Conservation (phyloP, 495 filamentous ascomycete species). For the Aspergillus avenaceus region DNA sequence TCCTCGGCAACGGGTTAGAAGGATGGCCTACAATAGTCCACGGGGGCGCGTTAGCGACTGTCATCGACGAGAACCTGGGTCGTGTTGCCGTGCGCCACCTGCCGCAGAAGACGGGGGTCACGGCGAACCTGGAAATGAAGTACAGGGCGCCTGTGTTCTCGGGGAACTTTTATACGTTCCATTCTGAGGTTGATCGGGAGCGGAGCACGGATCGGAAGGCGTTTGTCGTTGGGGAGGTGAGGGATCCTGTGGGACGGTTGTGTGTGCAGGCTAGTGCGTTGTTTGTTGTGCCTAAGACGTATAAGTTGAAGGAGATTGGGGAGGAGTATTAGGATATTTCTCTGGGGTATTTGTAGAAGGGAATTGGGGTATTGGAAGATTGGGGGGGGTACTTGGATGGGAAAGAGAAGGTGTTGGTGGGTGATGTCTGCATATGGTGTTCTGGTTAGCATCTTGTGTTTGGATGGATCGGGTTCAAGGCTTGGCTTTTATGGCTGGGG, state of each 20-base stretch:
- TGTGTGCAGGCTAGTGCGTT: slow-evolving; percentile 56
- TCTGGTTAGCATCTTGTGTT: too few relatives aligned
- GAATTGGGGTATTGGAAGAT: too few relatives aligned
- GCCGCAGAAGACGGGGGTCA: slow-evolving; percentile 49
- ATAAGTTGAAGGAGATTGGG: slow-evolving; percentile 40
- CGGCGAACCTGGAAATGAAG: slow-evolving; percentile 59
- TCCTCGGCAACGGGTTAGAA: slow-evolving; percentile 55
- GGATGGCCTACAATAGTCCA: slow-evolving; percentile 79
- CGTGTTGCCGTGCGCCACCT: slow-evolving; percentile 37
- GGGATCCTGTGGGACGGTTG: slow-evolving; percentile 46
- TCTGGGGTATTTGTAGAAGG: background rate
- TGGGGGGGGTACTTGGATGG: too few relatives aligned
- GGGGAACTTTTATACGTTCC: slow-evolving; percentile 60
- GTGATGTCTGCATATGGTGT: too few relatives aligned
- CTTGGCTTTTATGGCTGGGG: too few relatives aligned
- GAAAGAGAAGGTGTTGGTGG: too few relatives aligned
- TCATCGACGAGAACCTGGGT: slow-evolving; percentile 61
- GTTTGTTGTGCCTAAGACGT: slow-evolving; percentile 58
- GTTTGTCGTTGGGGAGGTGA: slow-evolving; percentile 54
- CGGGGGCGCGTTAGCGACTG: slow-evolving; percentile 67
- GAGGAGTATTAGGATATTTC: slow-evolving; percentile 34
- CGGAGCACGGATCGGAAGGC: slow-evolving; percentile 58
- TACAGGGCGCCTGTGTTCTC: slow-evolving; percentile 58
- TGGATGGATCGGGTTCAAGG: too few relatives aligned
- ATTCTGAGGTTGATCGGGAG: slow-evolving; percentile 42